Conservation (phyloP, 2,329 filamentous ascomycete species). For the Talaromyces sp. region DNA sequence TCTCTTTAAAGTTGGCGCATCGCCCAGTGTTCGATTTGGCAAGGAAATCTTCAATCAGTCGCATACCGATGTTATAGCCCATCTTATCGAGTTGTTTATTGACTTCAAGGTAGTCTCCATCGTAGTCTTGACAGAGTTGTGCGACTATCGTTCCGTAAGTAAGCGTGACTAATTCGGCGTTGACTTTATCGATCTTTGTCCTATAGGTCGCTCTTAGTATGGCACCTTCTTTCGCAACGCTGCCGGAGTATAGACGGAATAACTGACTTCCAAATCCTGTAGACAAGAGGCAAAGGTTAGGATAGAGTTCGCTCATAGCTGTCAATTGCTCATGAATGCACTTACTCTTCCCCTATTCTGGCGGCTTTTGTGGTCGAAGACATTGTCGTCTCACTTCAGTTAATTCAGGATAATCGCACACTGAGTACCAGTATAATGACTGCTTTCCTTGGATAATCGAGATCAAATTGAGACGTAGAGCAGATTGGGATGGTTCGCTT, state of each 20-base stretch:
- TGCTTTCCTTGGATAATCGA: background rate
- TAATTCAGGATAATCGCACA: background rate
- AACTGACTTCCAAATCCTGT: constrained; percentile 88
- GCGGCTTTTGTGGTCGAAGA: constrained; percentile 64
- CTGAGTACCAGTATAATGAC: background rate
- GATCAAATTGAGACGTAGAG: background rate
- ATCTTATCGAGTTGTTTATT: constrained; percentile 98
- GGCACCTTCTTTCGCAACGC: background rate
- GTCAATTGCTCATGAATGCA: constrained; percentile 26
- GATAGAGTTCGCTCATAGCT: background rate
- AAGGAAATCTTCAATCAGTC: constrained; percentile 94
- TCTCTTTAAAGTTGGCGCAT: constrained; percentile 91
- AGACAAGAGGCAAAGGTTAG: background rate
- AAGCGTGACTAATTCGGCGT: constrained; percentile 92
- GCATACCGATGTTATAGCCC: constrained; percentile 97
- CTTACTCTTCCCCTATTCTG: constrained; percentile 73
- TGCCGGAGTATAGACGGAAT: background rate
- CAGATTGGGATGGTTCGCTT: background rate
- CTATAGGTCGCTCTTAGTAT: constrained; percentile 48
- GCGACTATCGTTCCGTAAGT: constrained; percentile 98
- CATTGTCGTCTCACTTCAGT: constrained; percentile 29
- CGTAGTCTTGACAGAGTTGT: constrained; percentile 94
- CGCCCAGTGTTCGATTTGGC: constrained; percentile 89
- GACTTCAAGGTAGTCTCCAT: constrained; percentile 89
- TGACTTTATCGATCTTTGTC: constrained; percentile 94